phyloP scores from a whole-genome alignment of 805 yeast genomes.

The Wickerhamomyces mucosus region DNA sequence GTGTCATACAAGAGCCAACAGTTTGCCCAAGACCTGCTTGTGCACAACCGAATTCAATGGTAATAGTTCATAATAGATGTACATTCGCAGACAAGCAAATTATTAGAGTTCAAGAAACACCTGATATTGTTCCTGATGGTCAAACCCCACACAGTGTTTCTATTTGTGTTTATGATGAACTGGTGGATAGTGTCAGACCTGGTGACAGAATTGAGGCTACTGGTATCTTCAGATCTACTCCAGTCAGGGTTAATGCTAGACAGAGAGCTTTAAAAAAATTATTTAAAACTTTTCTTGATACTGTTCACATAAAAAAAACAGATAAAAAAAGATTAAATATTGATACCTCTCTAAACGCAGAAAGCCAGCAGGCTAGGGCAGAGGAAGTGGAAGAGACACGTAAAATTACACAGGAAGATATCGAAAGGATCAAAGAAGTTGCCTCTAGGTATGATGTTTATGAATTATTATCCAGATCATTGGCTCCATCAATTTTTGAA shows the following conservation, averaged over 20 bases:
- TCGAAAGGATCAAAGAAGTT: constrained; percentile 49
- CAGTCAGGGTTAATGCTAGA: constrained; percentile 79
- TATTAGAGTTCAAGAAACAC: constrained; percentile 88
- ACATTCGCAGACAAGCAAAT: constrained; percentile 94
- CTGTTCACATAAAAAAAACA: constrained; percentile 82
- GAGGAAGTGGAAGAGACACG: constrained; percentile 72
- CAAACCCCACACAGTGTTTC: constrained; percentile 97
- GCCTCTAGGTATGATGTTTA: constrained; percentile 71
- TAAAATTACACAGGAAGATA: constrained; percentile 58
- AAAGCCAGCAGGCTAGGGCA: constrained; percentile 39
- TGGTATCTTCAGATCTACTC: constrained; percentile 88
- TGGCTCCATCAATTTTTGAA: constrained; percentile 96
- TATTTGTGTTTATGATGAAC: constrained; percentile 88
- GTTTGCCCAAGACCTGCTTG: constrained; percentile 88
- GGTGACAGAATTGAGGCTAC: constrained; percentile 96
- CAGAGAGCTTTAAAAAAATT: constrained; percentile 77
- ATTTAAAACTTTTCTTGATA: constrained; percentile 90
- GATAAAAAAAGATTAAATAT: constrained; percentile 75
- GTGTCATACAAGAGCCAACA: constrained; percentile 87
- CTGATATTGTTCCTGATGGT: constrained; percentile 94
- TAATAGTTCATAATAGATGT: constrained; percentile 83
- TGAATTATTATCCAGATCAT: constrained; percentile 76
- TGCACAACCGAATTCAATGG: constrained; percentile 78
- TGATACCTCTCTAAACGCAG: constrained; percentile 57
- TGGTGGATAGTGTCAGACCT: constrained; percentile 90